Evolutionary conservation across 495 filamentous ascomycete genomes (phyloP).

Genomic region (Penicillium tannophilum): DNA sequence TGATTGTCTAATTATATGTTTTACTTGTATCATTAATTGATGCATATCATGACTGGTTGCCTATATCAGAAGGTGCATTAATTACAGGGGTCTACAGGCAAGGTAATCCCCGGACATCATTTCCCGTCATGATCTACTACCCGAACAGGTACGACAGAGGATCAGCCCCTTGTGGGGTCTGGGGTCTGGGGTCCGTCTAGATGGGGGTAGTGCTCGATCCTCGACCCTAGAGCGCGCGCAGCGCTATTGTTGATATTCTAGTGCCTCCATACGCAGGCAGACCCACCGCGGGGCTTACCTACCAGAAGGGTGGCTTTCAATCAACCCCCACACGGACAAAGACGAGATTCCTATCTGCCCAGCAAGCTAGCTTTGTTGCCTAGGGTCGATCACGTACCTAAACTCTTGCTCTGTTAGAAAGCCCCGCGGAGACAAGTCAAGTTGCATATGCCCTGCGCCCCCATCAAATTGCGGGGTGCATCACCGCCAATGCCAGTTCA

Average conservation of each 20-base stretch:
- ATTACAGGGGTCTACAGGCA: background rate
- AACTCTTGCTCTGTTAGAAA: background rate
- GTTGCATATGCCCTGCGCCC: constrained; percentile 12
- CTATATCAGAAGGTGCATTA: background rate
- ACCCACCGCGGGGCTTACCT: background rate
- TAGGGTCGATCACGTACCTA: background rate
- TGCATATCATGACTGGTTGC: background rate
- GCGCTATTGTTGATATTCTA: background rate
- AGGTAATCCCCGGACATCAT: background rate
- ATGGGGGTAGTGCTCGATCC: background rate
- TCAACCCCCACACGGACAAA: constrained; percentile 3
- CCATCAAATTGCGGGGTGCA: constrained; percentile 29
- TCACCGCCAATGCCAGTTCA: constrained; percentile 21
- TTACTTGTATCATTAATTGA: background rate
- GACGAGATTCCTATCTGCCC: constrained; percentile 8
- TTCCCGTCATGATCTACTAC: constrained; percentile 18
- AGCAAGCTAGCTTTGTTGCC: background rate
- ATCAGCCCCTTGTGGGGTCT: constrained; percentile 1
- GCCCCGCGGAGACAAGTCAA: constrained; percentile 9
- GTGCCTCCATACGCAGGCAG: background rate
- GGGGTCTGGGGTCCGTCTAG: background rate
- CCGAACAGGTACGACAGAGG: constrained; percentile 18
- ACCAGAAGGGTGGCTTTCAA: background rate
- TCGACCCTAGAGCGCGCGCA: background rate
- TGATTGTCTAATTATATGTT: background rate